phyloP scores from a whole-genome alignment of 164 flowering plant species.

The Liquidambar formosana region DNA sequence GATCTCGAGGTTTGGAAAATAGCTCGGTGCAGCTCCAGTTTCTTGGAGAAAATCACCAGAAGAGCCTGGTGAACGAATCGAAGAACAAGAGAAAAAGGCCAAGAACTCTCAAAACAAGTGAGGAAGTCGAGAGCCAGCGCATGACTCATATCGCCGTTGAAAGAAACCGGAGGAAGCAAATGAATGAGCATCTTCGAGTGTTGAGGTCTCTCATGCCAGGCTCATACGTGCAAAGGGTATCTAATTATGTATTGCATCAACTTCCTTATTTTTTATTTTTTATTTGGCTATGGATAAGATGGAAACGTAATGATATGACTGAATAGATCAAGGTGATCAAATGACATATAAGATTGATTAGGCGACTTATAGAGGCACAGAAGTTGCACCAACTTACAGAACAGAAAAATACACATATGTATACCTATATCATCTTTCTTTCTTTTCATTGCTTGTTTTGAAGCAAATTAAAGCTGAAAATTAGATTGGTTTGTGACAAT shows the following conservation, averaged over 20 bases:
- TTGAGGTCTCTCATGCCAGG: slow-evolving; percentile 93
- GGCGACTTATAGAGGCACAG: too few species aligned
- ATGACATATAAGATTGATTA: too few species aligned
- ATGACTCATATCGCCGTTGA: slow-evolving; percentile 99
- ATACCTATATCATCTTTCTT: too few species aligned
- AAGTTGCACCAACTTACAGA: too few species aligned
- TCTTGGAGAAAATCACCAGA: slow-evolving; percentile 37
- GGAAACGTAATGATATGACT: too few species aligned
- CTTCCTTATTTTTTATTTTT: too few species aligned
- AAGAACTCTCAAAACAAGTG: slow-evolving; percentile 68
- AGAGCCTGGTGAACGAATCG: slow-evolving; percentile 18
- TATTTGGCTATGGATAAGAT: too few species aligned
- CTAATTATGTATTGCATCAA: too few species aligned
- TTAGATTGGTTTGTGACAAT: background rate
- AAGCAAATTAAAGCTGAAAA: background rate
- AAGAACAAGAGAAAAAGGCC: slow-evolving; percentile 78
- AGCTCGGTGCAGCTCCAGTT: slow-evolving; percentile 43
- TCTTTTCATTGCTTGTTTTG: too few species aligned
- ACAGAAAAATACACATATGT: too few species aligned
- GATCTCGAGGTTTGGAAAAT: slow-evolving; percentile 30
- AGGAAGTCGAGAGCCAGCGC: slow-evolving; percentile 96
- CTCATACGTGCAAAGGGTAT: slow-evolving; percentile 94
- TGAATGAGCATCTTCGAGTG: slow-evolving; percentile 94
- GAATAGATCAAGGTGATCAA: too few species aligned
- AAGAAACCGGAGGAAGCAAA: slow-evolving; percentile 89